Evolutionary conservation across 192 early-diverging fungal species (phyloP).

Genomic region (Chytriomyces hyalinus): DNA sequence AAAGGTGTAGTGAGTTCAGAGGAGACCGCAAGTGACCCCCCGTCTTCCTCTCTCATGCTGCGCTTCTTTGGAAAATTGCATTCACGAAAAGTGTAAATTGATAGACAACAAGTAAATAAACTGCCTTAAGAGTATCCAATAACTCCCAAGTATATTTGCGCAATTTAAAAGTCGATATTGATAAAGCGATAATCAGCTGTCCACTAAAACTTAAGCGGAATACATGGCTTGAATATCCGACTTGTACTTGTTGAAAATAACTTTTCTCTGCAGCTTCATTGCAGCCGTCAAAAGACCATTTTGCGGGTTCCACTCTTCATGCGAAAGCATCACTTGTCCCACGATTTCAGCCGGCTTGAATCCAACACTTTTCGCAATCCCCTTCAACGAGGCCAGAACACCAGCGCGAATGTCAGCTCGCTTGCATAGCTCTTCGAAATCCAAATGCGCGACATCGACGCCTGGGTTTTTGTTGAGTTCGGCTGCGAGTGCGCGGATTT

Average conservation of each 20-base stretch:
- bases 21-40: no score
- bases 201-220: constrained; percentile 1
- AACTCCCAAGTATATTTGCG: no score
- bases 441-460: constrained; percentile 35
- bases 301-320: constrained; percentile 91
- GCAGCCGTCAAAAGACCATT: constrained; percentile 87
- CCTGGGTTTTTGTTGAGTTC: constrained; percentile 31
- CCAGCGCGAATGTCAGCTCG: constrained; percentile 37
- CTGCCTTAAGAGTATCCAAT: no score
- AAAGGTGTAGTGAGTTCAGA: no score
- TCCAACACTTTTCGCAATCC: constrained; percentile 63
- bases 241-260: constrained; percentile 72
- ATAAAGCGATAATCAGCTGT: no score
- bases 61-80: constrained; percentile 58
- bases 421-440: constrained; percentile 61
- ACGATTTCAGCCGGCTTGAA: constrained; percentile 80
- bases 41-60: constrained; percentile 32
- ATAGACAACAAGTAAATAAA: no score
- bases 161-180: not conserved
- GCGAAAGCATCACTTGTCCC: constrained; percentile 65
- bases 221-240: constrained; percentile 64
- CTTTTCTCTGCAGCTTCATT: constrained; percentile 86
- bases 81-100: not conserved
- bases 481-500: constrained; percentile 26
- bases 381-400: constrained; percentile 63